Evolutionary conservation across 495 filamentous ascomycete genomes (phyloP).

Genomic region (Rusavskia elegans): DNA sequence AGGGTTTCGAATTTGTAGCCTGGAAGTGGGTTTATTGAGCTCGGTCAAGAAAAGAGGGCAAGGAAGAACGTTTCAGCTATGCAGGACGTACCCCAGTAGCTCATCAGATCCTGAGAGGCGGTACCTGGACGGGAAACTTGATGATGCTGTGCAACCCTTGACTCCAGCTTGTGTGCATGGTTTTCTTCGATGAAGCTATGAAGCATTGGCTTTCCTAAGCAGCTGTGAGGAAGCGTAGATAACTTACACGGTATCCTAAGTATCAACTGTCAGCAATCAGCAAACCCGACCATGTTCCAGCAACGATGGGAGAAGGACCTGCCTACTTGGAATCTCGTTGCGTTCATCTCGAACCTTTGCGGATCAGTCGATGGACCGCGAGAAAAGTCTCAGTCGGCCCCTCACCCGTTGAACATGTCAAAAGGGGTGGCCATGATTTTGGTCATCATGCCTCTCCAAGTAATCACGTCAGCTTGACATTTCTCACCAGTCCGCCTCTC

Average conservation of each 20-base stretch:
- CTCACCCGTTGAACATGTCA: conserved; percentile 64
- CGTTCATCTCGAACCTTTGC: conserved; percentile 86
- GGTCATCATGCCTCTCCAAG: conserved; percentile 98
- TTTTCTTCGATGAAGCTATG: conserved; percentile 87
- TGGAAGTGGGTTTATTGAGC: conserved; percentile 18
- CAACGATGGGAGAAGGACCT: neutral
- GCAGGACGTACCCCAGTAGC: conserved; percentile 37
- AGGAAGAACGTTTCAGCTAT: neutral
- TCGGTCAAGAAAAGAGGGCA: neutral
- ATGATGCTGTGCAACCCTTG: conserved; percentile 32
- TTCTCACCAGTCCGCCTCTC: conserved; percentile 51
- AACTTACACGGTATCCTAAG: conserved; percentile 64
- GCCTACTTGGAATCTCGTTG: conserved; percentile 72
- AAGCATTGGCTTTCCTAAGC: neutral
- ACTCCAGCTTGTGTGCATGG: conserved; percentile 45
- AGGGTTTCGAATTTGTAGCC: conserved; percentile 96
- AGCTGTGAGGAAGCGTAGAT: neutral
- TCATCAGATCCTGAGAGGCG: conserved; percentile 48
- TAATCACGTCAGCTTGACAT: conserved; percentile 66
- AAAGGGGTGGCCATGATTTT: conserved; percentile 86
- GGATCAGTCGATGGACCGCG: neutral
- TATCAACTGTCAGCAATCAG: conserved; percentile 8
- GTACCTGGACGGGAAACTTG: conserved; percentile 37
- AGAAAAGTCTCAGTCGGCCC: neutral
- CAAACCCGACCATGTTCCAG: neutral